Base-by-base conservation (phyloP, 495 filamentous ascomycete genomes). In the Tuber borchii region DNA sequence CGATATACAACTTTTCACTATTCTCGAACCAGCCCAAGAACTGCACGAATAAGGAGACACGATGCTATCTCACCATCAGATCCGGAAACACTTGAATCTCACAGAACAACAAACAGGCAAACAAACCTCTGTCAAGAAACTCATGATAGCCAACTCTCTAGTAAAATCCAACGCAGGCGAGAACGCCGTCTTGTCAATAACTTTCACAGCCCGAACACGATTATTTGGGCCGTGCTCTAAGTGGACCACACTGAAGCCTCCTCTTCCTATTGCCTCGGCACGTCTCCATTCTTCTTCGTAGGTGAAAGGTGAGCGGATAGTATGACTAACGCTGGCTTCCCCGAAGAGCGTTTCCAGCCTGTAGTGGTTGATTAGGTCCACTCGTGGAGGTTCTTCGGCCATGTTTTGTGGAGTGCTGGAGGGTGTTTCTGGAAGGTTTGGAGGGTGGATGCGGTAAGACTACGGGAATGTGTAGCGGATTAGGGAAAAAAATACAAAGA, bases 11-110 rank as follows among this genome's bases (percentile, higher is more conserved):
- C 14, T 48, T 70, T 0, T 80, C 79, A 0, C 74, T 40, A 34
- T 72, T 73, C 65, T 86, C 83, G 73, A 83, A 86, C 86, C 86
- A 87, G 14, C 84, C 85, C 19, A 79, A 78, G 45, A 79, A 84
- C 46, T 83, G 78, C 39, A 85, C 84, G 70, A 84, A 84, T 37
- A 71, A 39, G 20, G 76, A 71, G 26, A 40, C 42, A 69, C 70
- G 42, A 65, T 75, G 31, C 34, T 40, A n/a, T 26, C n/a, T 12
- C 19, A 6, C 19, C 14, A 7, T 75, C 34, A 75, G 73, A 40
- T 70, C 22, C n/a, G 8, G 20, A 71, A 44, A 48, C 40, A 20
- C 65, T 26, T 39, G 20, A 20, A n/a, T n/a, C n/a, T n/a, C 9
- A 22, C 7, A 37, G 12, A 14, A 46, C 48, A n/a, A 48, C 14